Percentiles rank a stretch among this genome's conserved stretches.
phyloP scores from a whole-genome alignment of 1,139 yeast species.

The Candida sp. region DNA sequence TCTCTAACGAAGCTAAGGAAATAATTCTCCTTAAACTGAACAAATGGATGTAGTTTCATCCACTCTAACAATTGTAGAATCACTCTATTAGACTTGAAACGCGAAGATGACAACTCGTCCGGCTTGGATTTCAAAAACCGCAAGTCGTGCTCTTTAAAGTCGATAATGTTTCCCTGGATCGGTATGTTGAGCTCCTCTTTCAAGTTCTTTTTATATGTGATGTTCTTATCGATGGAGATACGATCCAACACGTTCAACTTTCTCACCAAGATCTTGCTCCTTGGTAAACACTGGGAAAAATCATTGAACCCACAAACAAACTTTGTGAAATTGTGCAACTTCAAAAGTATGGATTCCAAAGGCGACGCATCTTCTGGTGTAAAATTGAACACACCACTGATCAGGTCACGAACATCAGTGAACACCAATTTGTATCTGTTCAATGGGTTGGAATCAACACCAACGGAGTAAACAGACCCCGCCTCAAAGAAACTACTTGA shows the following conservation, averaged over 20 bases:
- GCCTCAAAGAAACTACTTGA: slow-evolving; percentile 20
- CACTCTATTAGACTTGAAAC: slow-evolving; percentile 21
- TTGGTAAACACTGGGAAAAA: slow-evolving; percentile 11
- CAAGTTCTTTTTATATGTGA: slow-evolving; percentile 4
- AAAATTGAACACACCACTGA: slow-evolving; percentile 13
- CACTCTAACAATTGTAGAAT: slow-evolving; percentile 41
- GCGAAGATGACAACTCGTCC: slow-evolving; percentile 16
- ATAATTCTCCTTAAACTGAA: slow-evolving; percentile 32
- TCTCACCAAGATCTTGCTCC: slow-evolving; percentile 13
- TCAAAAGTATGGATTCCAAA: slow-evolving; percentile 13
- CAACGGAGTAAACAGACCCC: slow-evolving; percentile 13
- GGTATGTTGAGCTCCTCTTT: slow-evolving; percentile 11
- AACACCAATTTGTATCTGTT: slow-evolving; percentile 12
- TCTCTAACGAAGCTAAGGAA: slow-evolving; percentile 21
- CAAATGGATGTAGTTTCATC: slow-evolving; percentile 42
- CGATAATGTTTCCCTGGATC: slow-evolving; percentile 35
- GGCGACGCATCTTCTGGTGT: slow-evolving; percentile 3
- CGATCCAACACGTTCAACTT: slow-evolving; percentile 18
- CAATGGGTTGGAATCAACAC: slow-evolving; percentile 2
- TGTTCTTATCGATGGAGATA: slow-evolving; percentile 13
- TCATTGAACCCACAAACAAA: slow-evolving; percentile 17
- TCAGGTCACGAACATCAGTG: slow-evolving; percentile 9
- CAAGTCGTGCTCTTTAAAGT: slow-evolving; percentile 40
- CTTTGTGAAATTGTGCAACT: slow-evolving; percentile 18
- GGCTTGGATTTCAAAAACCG: slow-evolving; percentile 25